Conservation (phyloP, 306 rosid genomes). For the Trifolium repens region DNA sequence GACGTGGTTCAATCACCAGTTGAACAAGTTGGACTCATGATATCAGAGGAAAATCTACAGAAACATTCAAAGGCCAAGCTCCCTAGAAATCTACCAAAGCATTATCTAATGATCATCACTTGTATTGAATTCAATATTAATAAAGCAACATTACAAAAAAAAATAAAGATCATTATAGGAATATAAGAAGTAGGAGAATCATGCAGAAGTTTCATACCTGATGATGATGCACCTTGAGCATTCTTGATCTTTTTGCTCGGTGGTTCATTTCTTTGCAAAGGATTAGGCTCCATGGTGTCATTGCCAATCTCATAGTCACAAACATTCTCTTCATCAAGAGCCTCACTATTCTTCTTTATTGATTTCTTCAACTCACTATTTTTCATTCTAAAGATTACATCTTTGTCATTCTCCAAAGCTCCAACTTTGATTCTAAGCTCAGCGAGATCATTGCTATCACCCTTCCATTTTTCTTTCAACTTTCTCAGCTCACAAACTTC, state of each 20-base stretch:
- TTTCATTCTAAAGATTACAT: not conserved
- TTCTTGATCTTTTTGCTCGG: too few relatives aligned
- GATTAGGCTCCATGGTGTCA: too few relatives aligned
- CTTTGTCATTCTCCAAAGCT: not conserved
- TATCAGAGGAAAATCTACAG: not conserved
- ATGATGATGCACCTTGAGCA: not conserved
- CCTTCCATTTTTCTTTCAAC: not conserved
- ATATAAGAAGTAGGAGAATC: not conserved
- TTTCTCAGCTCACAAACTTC: not conserved
- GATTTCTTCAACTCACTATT: not conserved
- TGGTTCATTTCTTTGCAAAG: too few relatives aligned
- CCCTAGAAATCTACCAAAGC: too few relatives aligned
- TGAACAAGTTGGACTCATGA: not conserved
- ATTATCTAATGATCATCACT: too few relatives aligned
- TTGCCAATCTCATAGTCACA: too few relatives aligned
- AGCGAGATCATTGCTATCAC: not conserved
- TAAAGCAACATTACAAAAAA: too few relatives aligned
- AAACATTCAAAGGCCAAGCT: too few relatives aligned
- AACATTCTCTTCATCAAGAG: too few relatives aligned
- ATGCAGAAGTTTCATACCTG: conserved; percentile 28
- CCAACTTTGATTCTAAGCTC: not conserved
- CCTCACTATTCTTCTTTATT: not conserved
- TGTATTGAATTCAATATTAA: too few relatives aligned
- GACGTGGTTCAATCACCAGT: not conserved
- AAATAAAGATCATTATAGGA: too few relatives aligned